phyloP scores from a whole-genome alignment of 2,329 filamentous ascomycete species.

The Pestalotiopsis sp. region DNA sequence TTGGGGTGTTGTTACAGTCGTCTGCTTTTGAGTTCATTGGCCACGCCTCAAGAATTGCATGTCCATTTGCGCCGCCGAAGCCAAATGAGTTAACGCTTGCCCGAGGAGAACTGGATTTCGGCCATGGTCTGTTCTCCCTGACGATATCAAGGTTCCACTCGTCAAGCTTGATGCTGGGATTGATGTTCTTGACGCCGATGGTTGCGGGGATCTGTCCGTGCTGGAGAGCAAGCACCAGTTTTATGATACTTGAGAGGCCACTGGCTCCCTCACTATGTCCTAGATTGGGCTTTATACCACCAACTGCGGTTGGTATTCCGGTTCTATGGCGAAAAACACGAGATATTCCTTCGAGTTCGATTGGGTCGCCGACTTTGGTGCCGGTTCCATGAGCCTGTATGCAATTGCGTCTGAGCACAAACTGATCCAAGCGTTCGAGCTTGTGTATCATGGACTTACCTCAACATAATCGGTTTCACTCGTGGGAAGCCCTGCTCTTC shows the following conservation, averaged over 20 bases:
- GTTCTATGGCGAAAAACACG: not conserved
- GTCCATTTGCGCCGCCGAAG: constrained; percentile 20
- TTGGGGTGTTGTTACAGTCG: too few relatives aligned
- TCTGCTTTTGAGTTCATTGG: too few relatives aligned
- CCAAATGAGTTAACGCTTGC: constrained; percentile 25
- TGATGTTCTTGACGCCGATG: not conserved
- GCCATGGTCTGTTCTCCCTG: not conserved
- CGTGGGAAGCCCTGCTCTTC: not conserved
- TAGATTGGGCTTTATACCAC: constrained; percentile 22
- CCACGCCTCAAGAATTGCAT: constrained; percentile 16
- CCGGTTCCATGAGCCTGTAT: not conserved
- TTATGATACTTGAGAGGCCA: constrained; percentile 24
- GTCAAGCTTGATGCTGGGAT: not conserved
- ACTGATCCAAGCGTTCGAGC: too few relatives aligned
- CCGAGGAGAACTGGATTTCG: constrained; percentile 22
- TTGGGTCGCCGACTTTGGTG: not conserved
- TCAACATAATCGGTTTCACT: not conserved
- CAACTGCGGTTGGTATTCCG: constrained; percentile 17
- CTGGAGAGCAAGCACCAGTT: constrained; percentile 26
- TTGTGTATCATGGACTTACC: not conserved
- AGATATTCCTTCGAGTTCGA: not conserved
- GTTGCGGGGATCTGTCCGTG: constrained; percentile 4
- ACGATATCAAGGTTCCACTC: not conserved
- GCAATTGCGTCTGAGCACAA: not conserved
- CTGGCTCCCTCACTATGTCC: constrained; percentile 29